Evolutionary conservation across 192 early-diverging fungal species (phyloP).

Genomic region (Backusella psychrophila): DNA sequence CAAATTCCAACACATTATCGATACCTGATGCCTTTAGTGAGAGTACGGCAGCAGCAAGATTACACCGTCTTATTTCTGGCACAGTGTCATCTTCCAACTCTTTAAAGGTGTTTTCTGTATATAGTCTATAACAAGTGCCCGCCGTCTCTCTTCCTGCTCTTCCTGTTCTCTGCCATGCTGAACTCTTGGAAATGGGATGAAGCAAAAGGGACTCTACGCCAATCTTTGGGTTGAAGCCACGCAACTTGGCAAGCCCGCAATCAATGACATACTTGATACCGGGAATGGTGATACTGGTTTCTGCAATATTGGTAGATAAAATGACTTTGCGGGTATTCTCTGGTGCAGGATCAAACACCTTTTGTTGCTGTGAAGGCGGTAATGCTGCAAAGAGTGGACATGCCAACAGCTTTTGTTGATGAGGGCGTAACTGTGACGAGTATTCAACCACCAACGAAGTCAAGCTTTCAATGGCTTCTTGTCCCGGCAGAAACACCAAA

Average conservation of each 20-base stretch:
- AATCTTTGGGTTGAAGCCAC: conserved; percentile 84
- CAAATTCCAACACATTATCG: conserved; percentile 84
- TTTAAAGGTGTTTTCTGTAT: conserved; percentile 80
- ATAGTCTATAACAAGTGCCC: conserved; percentile 90
- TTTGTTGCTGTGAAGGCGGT: conserved; percentile 83
- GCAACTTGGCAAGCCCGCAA: conserved; percentile 88
- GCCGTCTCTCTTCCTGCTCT: conserved; percentile 96
- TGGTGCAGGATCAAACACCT: conserved; percentile 88
- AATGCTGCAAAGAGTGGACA: conserved; percentile 94
- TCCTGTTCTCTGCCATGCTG: conserved; percentile 87
- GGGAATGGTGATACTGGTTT: conserved; percentile 95
- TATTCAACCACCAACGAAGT: conserved; percentile 80
- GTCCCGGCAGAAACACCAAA: conserved; percentile 88
- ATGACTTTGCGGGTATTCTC: conserved; percentile 87
- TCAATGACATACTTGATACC: conserved; percentile 96
- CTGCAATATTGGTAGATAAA: conserved; percentile 96
- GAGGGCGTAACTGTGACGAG: conserved; percentile 56
- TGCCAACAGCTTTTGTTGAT: conserved; percentile 56
- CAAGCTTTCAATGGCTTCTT: conserved; percentile 93
- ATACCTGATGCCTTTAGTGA: conserved; percentile 92
- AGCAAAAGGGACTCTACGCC: conserved; percentile 87
- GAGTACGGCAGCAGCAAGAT: conserved; percentile 81
- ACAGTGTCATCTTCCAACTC: conserved; percentile 74
- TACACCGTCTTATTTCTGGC: conserved; percentile 95
- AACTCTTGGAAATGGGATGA: conserved; percentile 87